Percentiles rank a stretch among this genome's conserved stretches.
These are phyloP conservation scores for Chaetomiaceae sp. DNA, from an alignment of 2,329 filamentous ascomycete genomes.

Conservation along the genomic window DNA sequence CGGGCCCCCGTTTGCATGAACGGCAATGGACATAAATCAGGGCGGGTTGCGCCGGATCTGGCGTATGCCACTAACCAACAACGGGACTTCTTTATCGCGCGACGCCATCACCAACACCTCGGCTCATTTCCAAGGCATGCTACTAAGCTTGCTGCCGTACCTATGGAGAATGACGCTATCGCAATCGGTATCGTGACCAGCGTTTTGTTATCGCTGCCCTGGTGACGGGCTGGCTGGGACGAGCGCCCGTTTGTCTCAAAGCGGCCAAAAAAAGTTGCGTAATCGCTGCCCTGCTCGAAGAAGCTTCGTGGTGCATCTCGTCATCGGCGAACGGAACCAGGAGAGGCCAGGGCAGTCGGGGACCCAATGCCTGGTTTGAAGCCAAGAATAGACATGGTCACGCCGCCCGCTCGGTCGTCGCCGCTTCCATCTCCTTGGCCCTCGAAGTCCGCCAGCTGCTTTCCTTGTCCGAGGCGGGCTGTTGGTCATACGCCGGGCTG, in stretches of 20 bases:
- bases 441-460: neutral
- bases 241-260: neutral
- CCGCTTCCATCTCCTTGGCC: neutral
- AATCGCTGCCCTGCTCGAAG: neutral
- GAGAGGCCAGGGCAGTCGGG: neutral
- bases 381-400: conserved; percentile 13
- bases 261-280: neutral
- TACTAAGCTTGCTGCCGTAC: no score
- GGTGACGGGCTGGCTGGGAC: neutral
- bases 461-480: neutral
- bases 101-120: neutral
- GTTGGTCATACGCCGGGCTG: conserved; percentile 14
- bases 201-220: no score
- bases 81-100: neutral
- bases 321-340: conserved; percentile 11
- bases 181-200: no score
- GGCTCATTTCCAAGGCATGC: neutral
- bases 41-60: neutral
- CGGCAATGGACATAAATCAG: conserved; percentile 1
- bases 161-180: no score
- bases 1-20: conserved; percentile 3
- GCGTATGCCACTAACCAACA: no score
- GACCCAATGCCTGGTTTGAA: neutral
- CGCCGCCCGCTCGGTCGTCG: conserved; percentile 6
- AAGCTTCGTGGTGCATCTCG: conserved; percentile 11